Conservation (phyloP, 768 basidiomycete species). For the Strobilomyces confusus region DNA sequence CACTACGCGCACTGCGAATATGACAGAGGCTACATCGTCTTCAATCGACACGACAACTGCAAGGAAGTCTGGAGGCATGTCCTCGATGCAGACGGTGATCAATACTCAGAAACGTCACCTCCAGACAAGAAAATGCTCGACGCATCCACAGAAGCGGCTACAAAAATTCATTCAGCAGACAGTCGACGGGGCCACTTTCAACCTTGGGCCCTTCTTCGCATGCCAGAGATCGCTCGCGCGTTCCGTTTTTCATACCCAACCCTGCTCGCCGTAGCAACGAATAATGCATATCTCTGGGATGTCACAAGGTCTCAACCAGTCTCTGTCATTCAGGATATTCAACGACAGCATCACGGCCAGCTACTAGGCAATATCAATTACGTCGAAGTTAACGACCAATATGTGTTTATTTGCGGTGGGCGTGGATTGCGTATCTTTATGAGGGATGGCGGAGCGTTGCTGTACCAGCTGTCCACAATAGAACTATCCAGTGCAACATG, state of each 20-base stretch:
- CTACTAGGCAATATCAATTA: slow-evolving; percentile 47
- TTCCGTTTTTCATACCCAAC: slow-evolving; percentile 69
- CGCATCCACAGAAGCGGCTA: slow-evolving; percentile 21
- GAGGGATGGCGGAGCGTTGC: slow-evolving; percentile 40
- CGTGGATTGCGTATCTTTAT: slow-evolving; percentile 50
- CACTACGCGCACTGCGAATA: slow-evolving; percentile 70
- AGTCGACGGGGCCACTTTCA: slow-evolving; percentile 48
- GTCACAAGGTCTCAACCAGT: slow-evolving; percentile 46
- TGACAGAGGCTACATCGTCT: slow-evolving; percentile 63
- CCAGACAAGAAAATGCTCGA: slow-evolving; percentile 32
- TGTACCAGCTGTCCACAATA: slow-evolving; percentile 42
- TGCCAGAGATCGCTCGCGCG: slow-evolving; percentile 44
- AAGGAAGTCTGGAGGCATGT: slow-evolving; percentile 71
- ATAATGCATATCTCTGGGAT: slow-evolving; percentile 58
- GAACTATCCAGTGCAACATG: slow-evolving; percentile 33
- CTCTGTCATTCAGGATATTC: slow-evolving; percentile 34
- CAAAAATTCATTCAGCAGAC: slow-evolving; percentile 7
- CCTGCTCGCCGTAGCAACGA: slow-evolving; percentile 46
- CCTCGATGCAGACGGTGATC: slow-evolving; percentile 29
- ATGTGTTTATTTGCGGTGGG: slow-evolving; percentile 58
- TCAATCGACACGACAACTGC: slow-evolving; percentile 51
- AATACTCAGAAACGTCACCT: slow-evolving; percentile 23
- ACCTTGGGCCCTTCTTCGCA: slow-evolving; percentile 55
- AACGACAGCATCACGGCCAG: slow-evolving; percentile 8
- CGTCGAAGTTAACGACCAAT: slow-evolving; percentile 57